Percentiles rank a stretch among this genome's conserved stretches.
phyloP scores from a whole-genome alignment of 139 green algal genomes.

The Chlorella vulgaris region DNA sequence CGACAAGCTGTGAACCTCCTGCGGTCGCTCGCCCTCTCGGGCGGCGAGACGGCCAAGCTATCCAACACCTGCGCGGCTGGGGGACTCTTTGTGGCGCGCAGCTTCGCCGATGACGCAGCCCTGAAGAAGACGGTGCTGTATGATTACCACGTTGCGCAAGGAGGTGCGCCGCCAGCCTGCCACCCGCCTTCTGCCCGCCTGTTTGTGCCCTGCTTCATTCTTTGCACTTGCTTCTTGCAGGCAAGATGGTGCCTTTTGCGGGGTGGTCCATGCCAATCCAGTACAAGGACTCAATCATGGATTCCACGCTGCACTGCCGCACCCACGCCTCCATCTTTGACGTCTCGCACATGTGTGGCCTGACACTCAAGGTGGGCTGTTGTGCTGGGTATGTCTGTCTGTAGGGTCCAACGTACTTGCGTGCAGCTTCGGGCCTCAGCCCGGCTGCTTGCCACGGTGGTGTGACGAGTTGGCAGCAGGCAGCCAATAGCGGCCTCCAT shows the following conservation, averaged over 20 bases:
- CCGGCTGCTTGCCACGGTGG: background rate
- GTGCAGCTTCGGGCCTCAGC: too few relatives aligned
- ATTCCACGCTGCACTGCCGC: conserved; percentile 89
- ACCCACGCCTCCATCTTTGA: conserved; percentile 93
- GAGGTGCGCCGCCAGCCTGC: conserved; percentile 55
- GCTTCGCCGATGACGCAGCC: conserved; percentile 64
- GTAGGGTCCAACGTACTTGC: too few relatives aligned
- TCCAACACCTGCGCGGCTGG: background rate
- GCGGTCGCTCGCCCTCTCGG: background rate
- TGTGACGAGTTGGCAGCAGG: too few relatives aligned
- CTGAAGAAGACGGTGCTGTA: conserved; percentile 92
- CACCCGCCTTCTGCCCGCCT: background rate
- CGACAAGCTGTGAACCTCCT: background rate
- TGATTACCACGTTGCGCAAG: conserved; percentile 87
- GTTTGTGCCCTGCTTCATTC: background rate
- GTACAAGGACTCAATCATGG: conserved; percentile 98
- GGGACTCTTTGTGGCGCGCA: conserved; percentile 21
- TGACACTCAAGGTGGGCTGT: conserved; percentile 84
- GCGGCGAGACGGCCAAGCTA: background rate
- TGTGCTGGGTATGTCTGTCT: background rate
- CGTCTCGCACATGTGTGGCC: conserved; percentile 97
- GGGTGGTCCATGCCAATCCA: conserved; percentile 99
- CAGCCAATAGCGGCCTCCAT: too few relatives aligned
- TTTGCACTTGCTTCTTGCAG: conserved; percentile 48
- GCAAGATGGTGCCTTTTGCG: conserved; percentile 97